Evolutionary conservation across 2,329 filamentous ascomycete species (phyloP).

Genomic region (Pseudocercospora crystallina): DNA sequence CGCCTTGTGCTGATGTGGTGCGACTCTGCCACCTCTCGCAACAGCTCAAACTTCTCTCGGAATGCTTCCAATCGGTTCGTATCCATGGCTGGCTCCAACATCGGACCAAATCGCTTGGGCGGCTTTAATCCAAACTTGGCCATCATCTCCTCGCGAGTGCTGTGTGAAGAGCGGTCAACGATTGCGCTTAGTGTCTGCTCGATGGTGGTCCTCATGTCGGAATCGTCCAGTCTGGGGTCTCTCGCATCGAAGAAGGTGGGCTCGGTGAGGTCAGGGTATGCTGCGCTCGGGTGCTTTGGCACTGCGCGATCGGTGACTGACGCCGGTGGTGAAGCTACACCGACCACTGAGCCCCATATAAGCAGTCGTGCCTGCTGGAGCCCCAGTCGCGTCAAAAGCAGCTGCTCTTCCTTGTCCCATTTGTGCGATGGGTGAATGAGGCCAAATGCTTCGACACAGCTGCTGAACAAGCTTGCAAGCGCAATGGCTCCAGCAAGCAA

Average conservation of each 20-base stretch:
- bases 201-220: slow-evolving; percentile 38
- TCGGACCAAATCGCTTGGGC: slow-evolving; percentile 40
- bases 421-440: slow-evolving; percentile 45
- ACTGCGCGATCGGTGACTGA: slow-evolving; percentile 46
- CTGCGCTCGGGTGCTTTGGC: slow-evolving; percentile 43
- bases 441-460: slow-evolving; percentile 49
- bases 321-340: slow-evolving; percentile 45
- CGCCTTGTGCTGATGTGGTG: slow-evolving; percentile 34
- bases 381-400: slow-evolving; percentile 45
- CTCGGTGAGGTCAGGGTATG: slow-evolving; percentile 46
- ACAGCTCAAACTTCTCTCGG: slow-evolving; percentile 44
- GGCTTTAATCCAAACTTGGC: slow-evolving; percentile 47
- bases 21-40: slow-evolving; percentile 41
- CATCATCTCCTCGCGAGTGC: slow-evolving; percentile 46
- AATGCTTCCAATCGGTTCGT: slow-evolving; percentile 47
- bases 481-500: slow-evolving; percentile 42
- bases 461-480: slow-evolving; percentile 48
- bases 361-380: slow-evolving; percentile 50
- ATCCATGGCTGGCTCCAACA: slow-evolving; percentile 44
- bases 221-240: slow-evolving; percentile 44
- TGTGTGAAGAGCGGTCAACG: slow-evolving; percentile 42
- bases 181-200: slow-evolving; percentile 45
- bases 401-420: slow-evolving; percentile 44
- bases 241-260: slow-evolving; percentile 47
- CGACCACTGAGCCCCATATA: slow-evolving; percentile 50